Percentiles rank a stretch among this genome's conserved stretches.
Conservation (phyloP, 148 eudicot species). For the Vaccinium vitisidaea region DNA sequence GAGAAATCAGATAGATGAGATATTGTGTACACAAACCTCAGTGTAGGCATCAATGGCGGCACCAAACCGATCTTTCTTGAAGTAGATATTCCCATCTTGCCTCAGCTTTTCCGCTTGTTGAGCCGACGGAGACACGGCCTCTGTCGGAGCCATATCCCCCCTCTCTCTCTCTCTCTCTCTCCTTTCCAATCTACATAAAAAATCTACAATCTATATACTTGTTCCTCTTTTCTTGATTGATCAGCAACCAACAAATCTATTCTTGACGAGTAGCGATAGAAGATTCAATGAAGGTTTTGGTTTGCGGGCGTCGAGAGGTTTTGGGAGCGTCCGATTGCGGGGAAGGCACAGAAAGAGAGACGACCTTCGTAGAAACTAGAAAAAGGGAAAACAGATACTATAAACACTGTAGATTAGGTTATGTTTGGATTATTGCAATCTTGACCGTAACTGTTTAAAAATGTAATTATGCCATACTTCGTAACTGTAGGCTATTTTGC, state of each 20-base stretch:
- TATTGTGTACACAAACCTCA: constrained; percentile 40
- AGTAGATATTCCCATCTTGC: constrained; percentile 66
- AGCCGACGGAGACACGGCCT: constrained; percentile 24
- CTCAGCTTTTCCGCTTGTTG: constrained; percentile 71
- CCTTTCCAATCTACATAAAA: not conserved
- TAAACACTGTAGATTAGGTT: not conserved
- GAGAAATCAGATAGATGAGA: not conserved
- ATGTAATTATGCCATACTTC: too few relatives aligned
- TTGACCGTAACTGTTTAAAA: too few relatives aligned
- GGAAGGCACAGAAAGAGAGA: not conserved
- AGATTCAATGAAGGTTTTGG: not conserved
- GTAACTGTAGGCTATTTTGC: too few relatives aligned
- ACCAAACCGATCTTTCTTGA: constrained; percentile 55
- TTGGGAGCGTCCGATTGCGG: not conserved
- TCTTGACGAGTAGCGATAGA: not conserved
- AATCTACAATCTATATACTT: not conserved
- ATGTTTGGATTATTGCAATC: not conserved
- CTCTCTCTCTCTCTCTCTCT: constrained; percentile 15
- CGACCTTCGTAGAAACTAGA: not conserved
- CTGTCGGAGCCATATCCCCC: constrained; percentile 38
- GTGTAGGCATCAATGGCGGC: constrained; percentile 98
- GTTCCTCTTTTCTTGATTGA: not conserved
- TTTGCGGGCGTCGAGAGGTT: not conserved
- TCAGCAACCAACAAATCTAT: not conserved
- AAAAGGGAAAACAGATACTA: too few relatives aligned